Percentiles rank a stretch among this genome's conserved stretches.
These are phyloP conservation scores for Hyaloscypha hepaticicola DNA, from an alignment of 495 filamentous ascomycete genomes.

Conservation along the genomic window DNA sequence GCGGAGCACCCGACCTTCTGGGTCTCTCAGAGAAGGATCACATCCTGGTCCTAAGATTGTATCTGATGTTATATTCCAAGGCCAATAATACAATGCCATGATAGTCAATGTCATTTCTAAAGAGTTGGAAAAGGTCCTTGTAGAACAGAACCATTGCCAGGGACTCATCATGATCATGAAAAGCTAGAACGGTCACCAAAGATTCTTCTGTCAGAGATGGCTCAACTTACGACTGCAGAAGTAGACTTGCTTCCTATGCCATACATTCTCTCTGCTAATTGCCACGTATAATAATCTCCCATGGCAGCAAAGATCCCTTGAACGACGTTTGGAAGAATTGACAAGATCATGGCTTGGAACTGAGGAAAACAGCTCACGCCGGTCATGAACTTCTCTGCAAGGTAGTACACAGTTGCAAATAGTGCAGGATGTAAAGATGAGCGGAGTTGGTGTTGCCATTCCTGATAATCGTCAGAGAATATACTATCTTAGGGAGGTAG, in stretches of 20 bases:
- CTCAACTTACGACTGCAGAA: constrained; percentile 62
- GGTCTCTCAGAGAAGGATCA: background rate
- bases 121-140: constrained; percentile 89
- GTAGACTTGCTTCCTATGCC: constrained; percentile 61
- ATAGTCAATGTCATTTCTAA: constrained; percentile 86
- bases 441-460: constrained; percentile 89
- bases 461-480: constrained; percentile 49
- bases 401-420: constrained; percentile 75
- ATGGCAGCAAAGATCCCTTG: constrained; percentile 78
- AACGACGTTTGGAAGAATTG: constrained; percentile 68
- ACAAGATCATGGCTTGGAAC: constrained; percentile 60
- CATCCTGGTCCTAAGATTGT: constrained; percentile 1
- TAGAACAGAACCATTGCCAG: constrained; percentile 97
- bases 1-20: background rate
- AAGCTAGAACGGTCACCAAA: constrained; percentile 41
- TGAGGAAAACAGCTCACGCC: constrained; percentile 47
- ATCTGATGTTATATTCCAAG: constrained; percentile 60
- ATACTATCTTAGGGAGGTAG: background rate
- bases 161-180: constrained; percentile 76
- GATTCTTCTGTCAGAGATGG: background rate
- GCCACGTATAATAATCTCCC: constrained; percentile 89
- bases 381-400: constrained; percentile 51
- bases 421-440: constrained; percentile 89
- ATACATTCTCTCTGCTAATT: constrained; percentile 70
- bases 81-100: constrained; percentile 79